Evolutionary conservation across 2,329 filamentous ascomycete species (phyloP).

Genomic region (Lachnellula hyalina): DNA sequence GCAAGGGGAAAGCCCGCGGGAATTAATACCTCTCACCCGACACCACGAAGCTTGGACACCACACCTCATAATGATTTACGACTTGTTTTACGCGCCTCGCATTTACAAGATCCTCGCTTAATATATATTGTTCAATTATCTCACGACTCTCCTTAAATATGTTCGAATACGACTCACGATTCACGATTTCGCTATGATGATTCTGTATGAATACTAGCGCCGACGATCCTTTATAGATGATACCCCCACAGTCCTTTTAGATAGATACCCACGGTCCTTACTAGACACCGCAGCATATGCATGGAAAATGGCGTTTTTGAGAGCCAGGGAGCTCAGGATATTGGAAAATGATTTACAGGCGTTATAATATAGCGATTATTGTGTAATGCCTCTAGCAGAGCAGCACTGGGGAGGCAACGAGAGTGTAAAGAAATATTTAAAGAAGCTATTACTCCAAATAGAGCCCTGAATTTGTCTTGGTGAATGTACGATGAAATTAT

Average conservation of each 20-base stretch:
- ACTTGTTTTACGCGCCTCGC: conserved; percentile 7
- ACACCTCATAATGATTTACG: conserved; percentile 15
- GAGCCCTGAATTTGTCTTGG: no score
- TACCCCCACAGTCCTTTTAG: conserved; percentile 26
- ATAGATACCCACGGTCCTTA: conserved; percentile 15
- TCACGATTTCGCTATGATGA: conserved; percentile 29
- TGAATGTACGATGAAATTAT: not conserved
- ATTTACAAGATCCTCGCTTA: conserved; percentile 19
- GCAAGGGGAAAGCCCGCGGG: conserved; percentile 30
- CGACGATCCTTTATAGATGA: conserved; percentile 16
- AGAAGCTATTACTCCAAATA: not conserved
- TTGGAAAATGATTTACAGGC: conserved; percentile 11
- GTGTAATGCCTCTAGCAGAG: conserved; percentile 3
- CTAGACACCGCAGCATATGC: conserved; percentile 24
- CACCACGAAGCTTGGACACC: conserved; percentile 1
- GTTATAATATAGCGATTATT: conserved; percentile 8
- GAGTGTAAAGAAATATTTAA: not conserved
- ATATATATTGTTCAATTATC: conserved; percentile 15
- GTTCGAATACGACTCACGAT: conserved; percentile 22
- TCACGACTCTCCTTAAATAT: conserved; percentile 21
- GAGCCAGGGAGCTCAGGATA: conserved; percentile 4
- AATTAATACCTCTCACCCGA: conserved; percentile 20
- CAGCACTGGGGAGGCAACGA: conserved; percentile 4
- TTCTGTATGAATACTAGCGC: conserved; percentile 30
- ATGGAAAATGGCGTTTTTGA: conserved; percentile 24